Evolutionary conservation across 257 asterid species (phyloP).

Genomic region (Linderniella brevidens): DNA sequence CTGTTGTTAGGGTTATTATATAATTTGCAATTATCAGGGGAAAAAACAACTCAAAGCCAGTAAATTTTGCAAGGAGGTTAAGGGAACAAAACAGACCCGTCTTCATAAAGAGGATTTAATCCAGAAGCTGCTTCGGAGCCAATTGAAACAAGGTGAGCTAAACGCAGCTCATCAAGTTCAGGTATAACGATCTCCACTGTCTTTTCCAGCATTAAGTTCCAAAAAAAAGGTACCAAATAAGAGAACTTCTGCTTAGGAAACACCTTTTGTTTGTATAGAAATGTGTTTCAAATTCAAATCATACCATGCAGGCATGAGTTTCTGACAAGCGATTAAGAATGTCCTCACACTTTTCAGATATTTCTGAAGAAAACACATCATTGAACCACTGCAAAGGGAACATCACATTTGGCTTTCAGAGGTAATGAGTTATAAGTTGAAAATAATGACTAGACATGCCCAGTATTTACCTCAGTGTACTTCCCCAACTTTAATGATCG

Average conservation of each 20-base stretch:
- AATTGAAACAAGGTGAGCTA: conserved; percentile 75
- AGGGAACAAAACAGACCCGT: conserved; percentile 47
- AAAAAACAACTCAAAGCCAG: conserved; percentile 7
- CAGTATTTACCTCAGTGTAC: conserved; percentile 62
- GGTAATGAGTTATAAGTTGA: conserved; percentile 7
- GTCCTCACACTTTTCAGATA: conserved; percentile 69
- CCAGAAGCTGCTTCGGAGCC: conserved; percentile 71
- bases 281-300: too few relatives aligned
- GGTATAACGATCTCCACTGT: conserved; percentile 77
- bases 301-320: conserved; percentile 77
- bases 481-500: conserved; percentile 63
- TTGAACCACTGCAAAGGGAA: conserved; percentile 62
- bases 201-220: conserved; percentile 30
- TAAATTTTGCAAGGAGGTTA: conserved; percentile 3
- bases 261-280: too few relatives aligned
- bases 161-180: conserved; percentile 86
- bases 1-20: conserved; percentile 9
- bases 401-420: conserved; percentile 10
- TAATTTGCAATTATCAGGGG: neutral
- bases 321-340: conserved; percentile 54
- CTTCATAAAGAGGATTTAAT: conserved; percentile 60
- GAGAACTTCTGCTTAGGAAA: neutral
- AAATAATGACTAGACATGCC: conserved; percentile 7
- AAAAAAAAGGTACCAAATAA: neutral
- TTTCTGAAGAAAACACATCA: conserved; percentile 83